These are phyloP conservation scores for Lepiota venenata DNA, from an alignment of 768 basidiomycete species.

Conservation along the genomic window DNA sequence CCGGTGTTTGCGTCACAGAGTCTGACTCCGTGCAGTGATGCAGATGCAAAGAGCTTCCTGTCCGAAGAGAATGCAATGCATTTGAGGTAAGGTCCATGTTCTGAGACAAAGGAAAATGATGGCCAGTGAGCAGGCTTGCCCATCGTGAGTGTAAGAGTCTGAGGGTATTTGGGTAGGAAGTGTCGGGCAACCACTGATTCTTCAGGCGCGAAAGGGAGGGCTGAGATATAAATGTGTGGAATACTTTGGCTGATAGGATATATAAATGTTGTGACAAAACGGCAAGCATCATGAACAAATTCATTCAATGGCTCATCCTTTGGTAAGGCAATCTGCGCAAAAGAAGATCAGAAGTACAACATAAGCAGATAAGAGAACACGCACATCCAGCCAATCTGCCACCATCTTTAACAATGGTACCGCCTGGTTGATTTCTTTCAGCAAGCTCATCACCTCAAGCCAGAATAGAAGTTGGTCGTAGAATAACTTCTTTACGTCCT, in stretches of 20 bases:
- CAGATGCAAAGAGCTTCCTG: constrained; percentile 22
- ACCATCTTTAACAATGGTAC: not conserved
- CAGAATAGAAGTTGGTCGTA: constrained; percentile 23
- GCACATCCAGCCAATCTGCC: constrained; percentile 13
- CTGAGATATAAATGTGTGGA: constrained; percentile 25
- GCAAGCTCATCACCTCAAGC: constrained; percentile 29
- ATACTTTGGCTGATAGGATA: constrained; percentile 17
- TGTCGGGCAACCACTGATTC: constrained; percentile 14
- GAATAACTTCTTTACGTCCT: constrained; percentile 19
- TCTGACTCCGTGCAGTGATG: constrained; percentile 23
- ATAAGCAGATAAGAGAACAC: not conserved
- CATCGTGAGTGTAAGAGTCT: constrained; percentile 10
- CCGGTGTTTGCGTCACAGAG: constrained; percentile 17
- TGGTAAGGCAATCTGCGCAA: not conserved
- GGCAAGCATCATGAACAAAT: constrained; percentile 17
- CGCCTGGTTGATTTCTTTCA: constrained; percentile 14
- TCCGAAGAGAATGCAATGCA: constrained; percentile 25
- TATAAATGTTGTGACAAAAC: constrained; percentile 17
- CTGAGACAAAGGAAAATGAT: constrained; percentile 13
- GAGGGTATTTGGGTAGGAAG: constrained; percentile 14
- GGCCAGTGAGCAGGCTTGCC: constrained; percentile 18
- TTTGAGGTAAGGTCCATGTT: constrained; percentile 7
- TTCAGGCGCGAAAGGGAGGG: constrained; percentile 25
- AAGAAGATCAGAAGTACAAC: not conserved
- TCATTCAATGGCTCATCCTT: constrained; percentile 11